Evolutionary conservation across 257 asterid genomes (phyloP).

Genomic region (Solanum peruvianum): DNA sequence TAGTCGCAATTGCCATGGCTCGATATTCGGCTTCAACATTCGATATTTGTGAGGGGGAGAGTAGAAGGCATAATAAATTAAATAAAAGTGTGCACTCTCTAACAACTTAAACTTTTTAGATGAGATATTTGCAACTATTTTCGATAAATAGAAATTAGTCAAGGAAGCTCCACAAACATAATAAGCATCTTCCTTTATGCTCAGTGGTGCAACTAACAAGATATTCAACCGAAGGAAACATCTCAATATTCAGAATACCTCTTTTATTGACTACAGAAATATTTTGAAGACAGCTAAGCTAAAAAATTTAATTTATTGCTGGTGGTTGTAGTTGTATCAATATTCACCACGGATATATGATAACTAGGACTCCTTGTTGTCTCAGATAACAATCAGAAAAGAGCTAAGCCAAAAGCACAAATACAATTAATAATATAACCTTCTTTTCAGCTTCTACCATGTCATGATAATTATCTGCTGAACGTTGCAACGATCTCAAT

Average conservation of each 20-base stretch:
- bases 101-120: background rate
- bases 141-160: background rate
- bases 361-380: background rate
- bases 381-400: background rate
- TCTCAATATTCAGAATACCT: background rate
- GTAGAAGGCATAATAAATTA: background rate
- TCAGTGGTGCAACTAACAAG: background rate
- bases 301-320: background rate
- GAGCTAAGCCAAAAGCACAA: background rate
- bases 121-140: background rate
- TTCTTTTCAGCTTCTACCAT: conserved; percentile 80
- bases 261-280: background rate
- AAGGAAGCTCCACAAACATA: background rate
- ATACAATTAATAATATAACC: conserved; percentile 29
- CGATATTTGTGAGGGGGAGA: no score
- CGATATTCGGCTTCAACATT: background rate
- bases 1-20: background rate
- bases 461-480: conserved; percentile 41
- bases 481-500: conserved; percentile 56
- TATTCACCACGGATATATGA: background rate
- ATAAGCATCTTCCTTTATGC: background rate
- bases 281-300: background rate
- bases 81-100: no score
- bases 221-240: background rate
- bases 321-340: background rate